Percentiles rank a stretch among this genome's conserved stretches.
These are phyloP conservation scores for Colletotrichum simmondsii DNA, from an alignment of 2,329 filamentous ascomycete species.

Conservation along the genomic window DNA sequence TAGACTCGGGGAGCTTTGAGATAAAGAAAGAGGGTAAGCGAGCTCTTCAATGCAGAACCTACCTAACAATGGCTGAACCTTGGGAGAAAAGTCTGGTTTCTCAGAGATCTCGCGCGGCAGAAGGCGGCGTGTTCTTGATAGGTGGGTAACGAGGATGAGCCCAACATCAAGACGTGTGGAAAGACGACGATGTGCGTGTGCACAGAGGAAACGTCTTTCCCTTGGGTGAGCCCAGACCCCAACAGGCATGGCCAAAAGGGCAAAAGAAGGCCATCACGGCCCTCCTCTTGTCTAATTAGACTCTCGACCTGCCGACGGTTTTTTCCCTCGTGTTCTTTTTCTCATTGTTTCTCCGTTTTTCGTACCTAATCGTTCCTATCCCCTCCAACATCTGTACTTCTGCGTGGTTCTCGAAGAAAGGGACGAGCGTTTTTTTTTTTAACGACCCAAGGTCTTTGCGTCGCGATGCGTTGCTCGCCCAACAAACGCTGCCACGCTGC, in stretches of 20 bases:
- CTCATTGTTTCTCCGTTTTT: background rate
- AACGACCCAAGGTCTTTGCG: too few species aligned
- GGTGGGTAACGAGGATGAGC: too few species aligned
- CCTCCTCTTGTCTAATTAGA: slow-evolving; percentile 1
- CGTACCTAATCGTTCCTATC: background rate
- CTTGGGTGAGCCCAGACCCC: background rate
- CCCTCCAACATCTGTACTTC: background rate
- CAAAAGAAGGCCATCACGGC: slow-evolving; percentile 24
- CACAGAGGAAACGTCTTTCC: background rate
- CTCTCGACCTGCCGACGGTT: slow-evolving; percentile 3
- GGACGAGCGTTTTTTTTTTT: background rate
- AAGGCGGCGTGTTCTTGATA: too few species aligned
- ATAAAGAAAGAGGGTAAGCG: background rate
- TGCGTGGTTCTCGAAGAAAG: background rate
- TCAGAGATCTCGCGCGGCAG: too few species aligned
- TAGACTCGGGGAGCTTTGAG: background rate
- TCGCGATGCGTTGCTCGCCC: background rate
- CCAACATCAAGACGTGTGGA: background rate
- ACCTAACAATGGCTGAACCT: slow-evolving; percentile 14
- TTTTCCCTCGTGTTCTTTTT: background rate
- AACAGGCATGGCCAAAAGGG: slow-evolving; percentile 4
- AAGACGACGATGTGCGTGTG: background rate
- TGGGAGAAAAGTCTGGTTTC: background rate
- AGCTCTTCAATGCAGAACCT: slow-evolving; percentile 14
- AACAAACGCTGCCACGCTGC: background rate